Percentiles rank a stretch among this genome's conserved stretches.
These are phyloP conservation scores for Gossypium australe DNA, from an alignment of 345 rosid species.

Conservation along the genomic window DNA sequence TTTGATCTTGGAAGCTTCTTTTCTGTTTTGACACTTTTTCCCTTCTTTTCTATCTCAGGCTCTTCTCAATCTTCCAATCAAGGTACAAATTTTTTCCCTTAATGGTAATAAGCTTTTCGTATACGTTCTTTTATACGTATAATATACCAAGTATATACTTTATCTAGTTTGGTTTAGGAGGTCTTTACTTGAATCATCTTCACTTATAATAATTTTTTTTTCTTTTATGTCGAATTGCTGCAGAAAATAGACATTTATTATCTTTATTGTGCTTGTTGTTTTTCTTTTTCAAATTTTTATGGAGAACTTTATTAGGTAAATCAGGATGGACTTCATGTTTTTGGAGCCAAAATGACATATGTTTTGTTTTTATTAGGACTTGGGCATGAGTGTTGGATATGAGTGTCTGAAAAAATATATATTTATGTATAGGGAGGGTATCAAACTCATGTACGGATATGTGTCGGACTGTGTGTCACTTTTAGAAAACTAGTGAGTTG, in stretches of 20 bases:
- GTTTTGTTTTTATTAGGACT: background rate
- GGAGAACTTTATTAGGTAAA: background rate
- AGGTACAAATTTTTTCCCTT: background rate
- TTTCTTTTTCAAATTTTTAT: background rate
- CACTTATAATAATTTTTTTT: background rate
- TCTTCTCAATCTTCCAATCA: constrained; percentile 16
- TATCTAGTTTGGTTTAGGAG: constrained; percentile 1
- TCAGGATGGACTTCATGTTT: background rate
- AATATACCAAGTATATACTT: background rate
- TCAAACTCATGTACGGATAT: background rate
- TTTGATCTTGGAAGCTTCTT: constrained; percentile 24
- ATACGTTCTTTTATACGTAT: background rate
- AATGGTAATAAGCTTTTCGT: constrained; percentile 19
- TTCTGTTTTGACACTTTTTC: constrained; percentile 1
- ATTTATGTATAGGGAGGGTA: background rate
- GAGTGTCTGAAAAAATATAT: background rate
- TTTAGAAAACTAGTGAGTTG: background rate
- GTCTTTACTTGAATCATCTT: background rate
- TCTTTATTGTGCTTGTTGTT: background rate
- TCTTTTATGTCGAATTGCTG: background rate
- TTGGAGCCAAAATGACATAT: background rate
- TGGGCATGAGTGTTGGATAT: background rate
- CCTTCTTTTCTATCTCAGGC: constrained; percentile 14
- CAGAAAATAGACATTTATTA: background rate
- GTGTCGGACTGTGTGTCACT: background rate